A percentile compares a stretch with the other conserved stretches of the same genome.
Conservation (phyloP, 768 basidiomycete species). For the Lactifluus subvellereus region DNA sequence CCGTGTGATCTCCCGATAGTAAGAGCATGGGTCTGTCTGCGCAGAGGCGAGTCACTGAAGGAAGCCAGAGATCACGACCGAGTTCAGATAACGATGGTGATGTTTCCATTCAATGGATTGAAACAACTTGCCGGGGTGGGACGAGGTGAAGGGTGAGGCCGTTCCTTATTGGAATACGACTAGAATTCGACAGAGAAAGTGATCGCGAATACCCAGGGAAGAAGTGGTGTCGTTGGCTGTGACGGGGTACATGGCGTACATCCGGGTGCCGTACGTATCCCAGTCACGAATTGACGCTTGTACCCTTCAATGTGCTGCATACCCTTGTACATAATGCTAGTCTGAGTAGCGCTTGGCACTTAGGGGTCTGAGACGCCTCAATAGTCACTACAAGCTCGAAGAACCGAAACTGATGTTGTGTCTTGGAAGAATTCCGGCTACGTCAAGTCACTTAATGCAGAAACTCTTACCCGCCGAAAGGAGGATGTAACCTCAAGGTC, state of each 20-base stretch:
- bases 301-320: constrained; percentile 42
- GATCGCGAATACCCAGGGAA: neutral
- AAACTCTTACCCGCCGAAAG: neutral
- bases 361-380: neutral
- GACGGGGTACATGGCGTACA: neutral
- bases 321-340: neutral
- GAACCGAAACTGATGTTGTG: neutral
- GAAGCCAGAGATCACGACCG: neutral
- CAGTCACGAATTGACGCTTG: neutral
- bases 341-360: neutral
- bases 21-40: neutral
- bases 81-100: neutral
- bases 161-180: neutral
- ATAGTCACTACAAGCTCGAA: neutral
- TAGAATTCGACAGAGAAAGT: neutral
- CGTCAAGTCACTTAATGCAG: neutral
- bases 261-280: neutral
- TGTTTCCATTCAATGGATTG: neutral
- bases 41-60: neutral
- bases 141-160: neutral
- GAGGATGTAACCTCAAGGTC: too few species aligned
- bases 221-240: too few species aligned
- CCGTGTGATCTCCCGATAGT: neutral
- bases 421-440: neutral
- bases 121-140: neutral